Conservation (phyloP, 2,329 filamentous ascomycete species). For the Botrytis elliptica region DNA sequence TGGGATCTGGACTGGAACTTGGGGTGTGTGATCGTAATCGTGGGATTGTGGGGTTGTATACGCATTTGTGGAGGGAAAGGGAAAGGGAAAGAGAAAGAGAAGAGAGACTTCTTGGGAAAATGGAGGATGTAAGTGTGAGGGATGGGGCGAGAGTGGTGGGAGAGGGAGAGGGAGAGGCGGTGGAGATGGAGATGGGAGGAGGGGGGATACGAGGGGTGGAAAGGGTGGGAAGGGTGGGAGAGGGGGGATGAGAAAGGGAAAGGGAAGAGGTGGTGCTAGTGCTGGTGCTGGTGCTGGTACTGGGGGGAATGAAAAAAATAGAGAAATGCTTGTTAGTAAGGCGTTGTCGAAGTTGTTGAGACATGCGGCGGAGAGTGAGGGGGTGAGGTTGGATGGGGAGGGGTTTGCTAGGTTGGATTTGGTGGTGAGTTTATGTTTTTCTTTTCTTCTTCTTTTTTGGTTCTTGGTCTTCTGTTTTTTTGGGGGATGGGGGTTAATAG, state of each 20-base stretch:
- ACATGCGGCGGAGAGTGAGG: constrained; percentile 48
- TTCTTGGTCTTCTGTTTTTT: neutral
- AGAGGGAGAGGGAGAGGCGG: neutral
- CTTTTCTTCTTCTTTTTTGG: neutral
- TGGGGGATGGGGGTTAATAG: neutral
- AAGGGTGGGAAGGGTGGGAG: neutral
- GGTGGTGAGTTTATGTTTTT: constrained; percentile 51
- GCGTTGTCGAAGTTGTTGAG: constrained; percentile 39
- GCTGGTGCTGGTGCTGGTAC: neutral
- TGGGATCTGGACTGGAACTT: too few species aligned
- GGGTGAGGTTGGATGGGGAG: constrained; percentile 56
- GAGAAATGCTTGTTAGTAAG: constrained; percentile 38
- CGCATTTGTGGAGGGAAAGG: too few species aligned
- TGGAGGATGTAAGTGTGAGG: neutral
- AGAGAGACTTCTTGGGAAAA: too few species aligned
- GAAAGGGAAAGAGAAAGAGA: too few species aligned
- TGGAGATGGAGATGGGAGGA: neutral
- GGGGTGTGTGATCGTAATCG: too few species aligned
- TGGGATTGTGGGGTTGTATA: neutral
- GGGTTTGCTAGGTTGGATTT: constrained; percentile 58
- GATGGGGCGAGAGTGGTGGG: neutral
- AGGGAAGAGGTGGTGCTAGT: neutral
- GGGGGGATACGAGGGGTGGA: neutral
- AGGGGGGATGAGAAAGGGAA: neutral
- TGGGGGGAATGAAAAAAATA: constrained; percentile 23